These are phyloP conservation scores for Cryptococcus depauperatus DNA, from an alignment of 1,284 basidiomycete species.

Conservation along the genomic window DNA sequence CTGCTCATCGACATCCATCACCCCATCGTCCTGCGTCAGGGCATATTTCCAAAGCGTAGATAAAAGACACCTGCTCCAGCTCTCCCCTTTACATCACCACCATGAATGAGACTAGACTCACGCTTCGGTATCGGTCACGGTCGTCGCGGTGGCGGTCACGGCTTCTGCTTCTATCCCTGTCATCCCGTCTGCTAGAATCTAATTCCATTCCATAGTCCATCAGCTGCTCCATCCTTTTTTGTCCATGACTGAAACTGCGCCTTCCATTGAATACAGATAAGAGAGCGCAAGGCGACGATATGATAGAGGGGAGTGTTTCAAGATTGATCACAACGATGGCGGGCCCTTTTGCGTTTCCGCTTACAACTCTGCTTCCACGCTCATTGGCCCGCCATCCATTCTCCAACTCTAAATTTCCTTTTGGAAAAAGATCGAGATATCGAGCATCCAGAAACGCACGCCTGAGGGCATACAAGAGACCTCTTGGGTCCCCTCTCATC, in stretches of 20 bases:
- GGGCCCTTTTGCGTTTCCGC: background rate
- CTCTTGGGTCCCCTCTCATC: constrained; percentile 1
- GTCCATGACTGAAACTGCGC: too few species aligned
- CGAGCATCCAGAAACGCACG: background rate
- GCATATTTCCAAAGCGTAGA: constrained; percentile 17
- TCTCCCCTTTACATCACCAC: constrained; percentile 19
- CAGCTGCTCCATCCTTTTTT: constrained; percentile 11
- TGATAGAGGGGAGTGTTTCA: background rate
- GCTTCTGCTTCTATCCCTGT: constrained; percentile 23
- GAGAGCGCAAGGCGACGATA: background rate
- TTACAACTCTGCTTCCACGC: background rate
- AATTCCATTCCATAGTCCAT: constrained; percentile 9
- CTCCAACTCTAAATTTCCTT: background rate
- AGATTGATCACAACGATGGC: background rate
- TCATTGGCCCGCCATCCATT: background rate
- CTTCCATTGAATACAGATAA: too few species aligned
- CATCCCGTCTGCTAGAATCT: constrained; percentile 15
- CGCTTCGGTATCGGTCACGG: constrained; percentile 49
- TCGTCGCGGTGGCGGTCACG: constrained; percentile 37
- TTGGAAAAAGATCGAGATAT: too few species aligned
- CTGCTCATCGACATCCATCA: constrained; percentile 3
- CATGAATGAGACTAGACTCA: constrained; percentile 35
- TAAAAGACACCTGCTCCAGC: constrained; percentile 23
- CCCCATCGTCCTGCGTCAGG: background rate
- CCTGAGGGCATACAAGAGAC: background rate